These are phyloP conservation scores for Cornus suecica DNA, from an alignment of 148 eudicot genomes.

Conservation along the genomic window DNA sequence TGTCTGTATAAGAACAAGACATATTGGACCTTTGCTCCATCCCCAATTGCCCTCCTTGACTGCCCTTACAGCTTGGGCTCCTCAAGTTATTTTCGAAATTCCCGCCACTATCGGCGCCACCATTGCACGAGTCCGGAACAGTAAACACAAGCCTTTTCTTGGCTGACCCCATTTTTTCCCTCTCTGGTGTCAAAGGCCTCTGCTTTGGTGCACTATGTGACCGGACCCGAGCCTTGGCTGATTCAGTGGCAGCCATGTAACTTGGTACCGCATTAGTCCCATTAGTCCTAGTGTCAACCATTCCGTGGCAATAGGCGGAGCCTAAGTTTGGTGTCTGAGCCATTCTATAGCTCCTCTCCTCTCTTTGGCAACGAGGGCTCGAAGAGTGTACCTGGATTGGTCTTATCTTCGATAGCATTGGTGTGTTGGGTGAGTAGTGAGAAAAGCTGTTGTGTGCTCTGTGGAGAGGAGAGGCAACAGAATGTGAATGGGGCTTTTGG, in stretches of 20 bases:
- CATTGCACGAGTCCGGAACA: constrained; percentile 13
- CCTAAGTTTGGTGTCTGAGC: constrained; percentile 38
- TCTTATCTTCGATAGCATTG: constrained; percentile 31
- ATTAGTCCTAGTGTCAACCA: constrained; percentile 4
- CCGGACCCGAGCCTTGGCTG: constrained; percentile 65
- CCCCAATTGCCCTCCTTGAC: background rate
- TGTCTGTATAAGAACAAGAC: background rate
- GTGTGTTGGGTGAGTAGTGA: constrained; percentile 27
- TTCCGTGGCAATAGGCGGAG: constrained; percentile 6
- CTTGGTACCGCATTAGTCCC: constrained; percentile 37
- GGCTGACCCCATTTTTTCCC: constrained; percentile 31
- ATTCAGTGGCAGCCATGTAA: constrained; percentile 77
- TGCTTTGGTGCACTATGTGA: constrained; percentile 66
- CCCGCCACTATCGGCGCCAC: background rate
- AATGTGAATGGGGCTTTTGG: constrained; percentile 9
- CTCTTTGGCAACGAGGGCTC: constrained; percentile 42
- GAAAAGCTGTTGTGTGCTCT: constrained; percentile 13
- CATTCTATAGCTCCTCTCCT: constrained; percentile 20
- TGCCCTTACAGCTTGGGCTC: constrained; percentile 1
- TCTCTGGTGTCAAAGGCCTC: constrained; percentile 44
- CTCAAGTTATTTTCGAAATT: constrained; percentile 3
- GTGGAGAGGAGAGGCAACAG: constrained; percentile 27
- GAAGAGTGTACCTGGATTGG: constrained; percentile 30
- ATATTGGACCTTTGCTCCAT: constrained; percentile 8
- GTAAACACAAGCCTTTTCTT: constrained; percentile 57